Base-by-base conservation (phyloP, 2,329 filamentous ascomycete genomes). In the Fusarium haematococcum region DNA sequence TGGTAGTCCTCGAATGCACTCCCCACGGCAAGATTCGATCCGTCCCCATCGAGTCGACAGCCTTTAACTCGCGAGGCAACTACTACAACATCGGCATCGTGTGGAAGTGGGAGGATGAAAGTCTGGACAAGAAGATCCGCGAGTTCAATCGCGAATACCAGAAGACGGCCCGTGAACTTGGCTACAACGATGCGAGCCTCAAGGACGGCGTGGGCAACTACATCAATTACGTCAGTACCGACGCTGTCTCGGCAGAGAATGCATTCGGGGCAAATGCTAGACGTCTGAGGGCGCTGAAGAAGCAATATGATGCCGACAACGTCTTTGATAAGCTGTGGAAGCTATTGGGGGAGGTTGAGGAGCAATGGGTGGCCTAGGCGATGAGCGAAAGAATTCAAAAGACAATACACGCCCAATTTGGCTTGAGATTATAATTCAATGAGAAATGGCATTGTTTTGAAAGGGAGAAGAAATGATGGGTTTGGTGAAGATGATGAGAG, bases 251-350 rank as follows among this genome's bases (percentile, higher is more conserved):
- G 6, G 74, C 75, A 11, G 69, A 76, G 65, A 65, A 65, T 18
- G 75, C 75, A 13, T 76, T 76, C 59, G 74, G 74, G 9, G 60
- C 67, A 6, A 68, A 76, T 50, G 65, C 74, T 18, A 56, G 65
- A 23, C 67, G 74, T 2, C n/a, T 76, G 67, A 70, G 57, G 57
- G 58, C n/a, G 11, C 18, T 76, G 57, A 76, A 76, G 67, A 65
- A 77, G 61, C 57, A 52, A 27, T 76, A 77, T 45, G 74, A 76
- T 45, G 71, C 74, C 7, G 14, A 54, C 18, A 76, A 76, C 57
- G 69, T 73, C 30, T 76, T 77, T 62, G 73, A 77, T n/a, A 76
- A 76, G 63, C 20, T 73, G 41, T 77, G 74, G 74, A 76, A 75
- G 57, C 68, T 76, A 20, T 41, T 76, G 33, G 66, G 74, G 2